Evolutionary conservation across 169 alveolate species (phyloP).

Genomic region (Fabrea salina): DNA sequence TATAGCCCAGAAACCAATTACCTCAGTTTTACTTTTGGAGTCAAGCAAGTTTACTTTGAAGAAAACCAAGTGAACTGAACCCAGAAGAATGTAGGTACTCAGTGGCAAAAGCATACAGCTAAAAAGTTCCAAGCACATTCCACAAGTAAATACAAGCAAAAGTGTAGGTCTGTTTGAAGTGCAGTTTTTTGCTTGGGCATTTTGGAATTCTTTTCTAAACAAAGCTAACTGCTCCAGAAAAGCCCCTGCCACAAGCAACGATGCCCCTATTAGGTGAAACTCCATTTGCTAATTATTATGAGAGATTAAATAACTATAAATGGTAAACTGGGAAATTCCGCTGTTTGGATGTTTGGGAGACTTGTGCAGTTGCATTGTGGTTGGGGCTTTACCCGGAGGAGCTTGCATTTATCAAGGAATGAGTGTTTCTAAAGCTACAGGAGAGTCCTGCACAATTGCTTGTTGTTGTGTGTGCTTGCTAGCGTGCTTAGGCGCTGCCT

Average conservation of each 20-base stretch:
- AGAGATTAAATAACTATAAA: no score
- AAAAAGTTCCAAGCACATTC: background rate
- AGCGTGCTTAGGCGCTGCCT: conserved; percentile 24
- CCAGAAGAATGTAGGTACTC: background rate
- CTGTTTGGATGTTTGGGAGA: conserved; percentile 1
- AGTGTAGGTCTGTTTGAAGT: background rate
- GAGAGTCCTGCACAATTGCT: background rate
- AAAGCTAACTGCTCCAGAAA: background rate
- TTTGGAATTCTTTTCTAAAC: background rate
- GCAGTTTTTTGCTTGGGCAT: background rate
- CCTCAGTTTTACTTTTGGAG: background rate
- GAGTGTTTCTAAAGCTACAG: background rate
- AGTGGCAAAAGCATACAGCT: background rate
- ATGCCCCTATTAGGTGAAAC: no score
- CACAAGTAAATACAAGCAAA: background rate
- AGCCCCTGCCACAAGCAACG: background rate
- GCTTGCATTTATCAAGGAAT: background rate
- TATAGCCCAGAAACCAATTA: background rate
- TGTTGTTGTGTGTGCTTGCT: background rate
- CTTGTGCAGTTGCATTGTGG: background rate
- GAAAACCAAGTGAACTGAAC: background rate
- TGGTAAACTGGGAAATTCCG: conserved; percentile 23
- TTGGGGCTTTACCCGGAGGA: background rate
- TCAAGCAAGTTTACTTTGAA: background rate
- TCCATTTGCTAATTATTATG: no score